A percentile compares a stretch with the other conserved stretches of the same genome.
These are phyloP conservation scores for Termitomyces sp. DNA, from an alignment of 768 basidiomycete genomes.

Conservation along the genomic window DNA sequence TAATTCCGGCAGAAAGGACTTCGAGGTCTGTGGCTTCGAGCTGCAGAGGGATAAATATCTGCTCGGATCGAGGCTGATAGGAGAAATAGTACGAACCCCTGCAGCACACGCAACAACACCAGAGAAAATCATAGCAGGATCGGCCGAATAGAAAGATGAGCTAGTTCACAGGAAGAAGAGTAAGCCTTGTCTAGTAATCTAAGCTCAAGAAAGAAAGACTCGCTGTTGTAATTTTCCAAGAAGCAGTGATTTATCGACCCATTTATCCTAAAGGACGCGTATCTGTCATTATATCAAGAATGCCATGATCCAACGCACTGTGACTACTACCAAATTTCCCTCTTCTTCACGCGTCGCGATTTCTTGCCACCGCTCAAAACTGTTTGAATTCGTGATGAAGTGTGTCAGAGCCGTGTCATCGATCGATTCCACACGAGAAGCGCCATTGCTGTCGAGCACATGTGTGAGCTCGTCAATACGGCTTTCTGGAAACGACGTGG, in stretches of 20 bases:
- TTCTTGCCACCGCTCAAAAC: constrained; percentile 50
- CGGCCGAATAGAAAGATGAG: constrained; percentile 63
- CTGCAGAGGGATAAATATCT: constrained; percentile 21
- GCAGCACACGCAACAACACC: constrained; percentile 70
- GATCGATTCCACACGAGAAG: constrained; percentile 22
- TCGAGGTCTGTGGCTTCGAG: constrained; percentile 63
- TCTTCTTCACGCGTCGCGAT: constrained; percentile 20
- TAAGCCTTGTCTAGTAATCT: not conserved
- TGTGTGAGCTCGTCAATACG: constrained; percentile 38
- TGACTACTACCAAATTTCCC: constrained; percentile 27
- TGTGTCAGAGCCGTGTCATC: constrained; percentile 37
- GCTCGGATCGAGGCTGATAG: not conserved
- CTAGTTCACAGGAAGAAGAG: constrained; percentile 21
- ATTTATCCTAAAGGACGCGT: constrained; percentile 38
- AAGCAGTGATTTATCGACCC: constrained; percentile 65
- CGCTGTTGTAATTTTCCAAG: constrained; percentile 54
- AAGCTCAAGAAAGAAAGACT: constrained; percentile 17
- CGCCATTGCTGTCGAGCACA: constrained; percentile 51
- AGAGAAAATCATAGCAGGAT: constrained; percentile 77
- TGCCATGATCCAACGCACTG: constrained; percentile 19
- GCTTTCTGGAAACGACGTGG: constrained; percentile 37
- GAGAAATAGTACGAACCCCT: constrained; percentile 37
- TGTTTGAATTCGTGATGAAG: constrained; percentile 50
- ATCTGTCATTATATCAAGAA: not conserved
- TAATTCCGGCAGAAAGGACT: constrained; percentile 66